These are phyloP conservation scores for Liquidambar formosana DNA, from an alignment of 164 flowering plant genomes.

Conservation along the genomic window DNA sequence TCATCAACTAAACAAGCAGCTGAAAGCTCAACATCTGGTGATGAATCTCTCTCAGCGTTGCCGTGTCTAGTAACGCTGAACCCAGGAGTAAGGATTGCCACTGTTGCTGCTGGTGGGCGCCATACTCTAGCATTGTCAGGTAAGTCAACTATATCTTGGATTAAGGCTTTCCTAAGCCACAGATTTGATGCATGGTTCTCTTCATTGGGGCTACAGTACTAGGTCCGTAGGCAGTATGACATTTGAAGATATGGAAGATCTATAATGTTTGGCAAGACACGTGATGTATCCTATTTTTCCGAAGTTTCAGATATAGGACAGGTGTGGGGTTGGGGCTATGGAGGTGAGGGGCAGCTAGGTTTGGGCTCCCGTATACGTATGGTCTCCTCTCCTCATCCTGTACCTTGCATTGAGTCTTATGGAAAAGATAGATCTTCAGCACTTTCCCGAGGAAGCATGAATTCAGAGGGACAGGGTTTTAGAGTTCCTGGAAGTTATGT, in stretches of 20 bases:
- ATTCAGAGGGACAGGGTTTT: conserved; percentile 47
- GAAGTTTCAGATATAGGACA: conserved; percentile 90
- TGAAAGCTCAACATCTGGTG: conserved; percentile 71
- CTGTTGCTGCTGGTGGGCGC: conserved; percentile 97
- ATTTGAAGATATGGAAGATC: conserved; percentile 18
- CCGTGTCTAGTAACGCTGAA: conserved; percentile 84
- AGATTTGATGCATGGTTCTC: conserved; percentile 4
- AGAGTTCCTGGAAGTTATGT: conserved; percentile 84
- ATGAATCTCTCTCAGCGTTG: conserved; percentile 74
- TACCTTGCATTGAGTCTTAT: conserved; percentile 78
- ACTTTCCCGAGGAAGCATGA: conserved; percentile 47
- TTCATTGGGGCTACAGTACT: neutral
- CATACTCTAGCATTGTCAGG: conserved; percentile 95
- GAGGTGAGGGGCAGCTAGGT: conserved; percentile 99
- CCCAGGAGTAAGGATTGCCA: conserved; percentile 75
- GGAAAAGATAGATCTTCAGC: conserved; percentile 54
- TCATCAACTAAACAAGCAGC: conserved; percentile 66
- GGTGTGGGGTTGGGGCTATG: conserved; percentile 99
- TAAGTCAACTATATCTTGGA: conserved; percentile 23
- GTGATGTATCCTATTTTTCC: conserved; percentile 33
- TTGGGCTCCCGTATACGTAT: conserved; percentile 88
- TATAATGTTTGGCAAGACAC: conserved; percentile 15
- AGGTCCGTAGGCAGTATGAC: conserved; percentile 8
- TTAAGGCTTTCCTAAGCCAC: neutral
- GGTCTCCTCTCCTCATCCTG: conserved; percentile 96